Base-by-base conservation (phyloP, 495 filamentous ascomycete genomes). In the Tuber microsphaerosporum region DNA sequence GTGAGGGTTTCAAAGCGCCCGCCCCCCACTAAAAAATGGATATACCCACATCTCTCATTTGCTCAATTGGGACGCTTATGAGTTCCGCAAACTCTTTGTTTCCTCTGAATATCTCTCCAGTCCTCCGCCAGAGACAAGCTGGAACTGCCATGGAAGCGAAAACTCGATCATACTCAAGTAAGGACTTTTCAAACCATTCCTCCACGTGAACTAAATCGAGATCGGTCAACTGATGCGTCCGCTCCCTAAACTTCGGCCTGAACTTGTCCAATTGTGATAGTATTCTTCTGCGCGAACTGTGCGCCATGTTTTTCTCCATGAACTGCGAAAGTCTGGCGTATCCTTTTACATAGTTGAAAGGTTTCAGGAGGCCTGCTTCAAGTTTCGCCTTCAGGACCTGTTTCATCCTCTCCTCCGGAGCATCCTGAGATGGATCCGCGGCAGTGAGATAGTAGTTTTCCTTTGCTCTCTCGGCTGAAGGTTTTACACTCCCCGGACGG, bases 71-170 rank as follows among this genome's bases (percentile, higher is more conserved):
- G 74, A 97, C 93, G 79, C 93, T 90, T 74, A 99, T 95, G 68
- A 99, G 87, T 83, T 97, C 93, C 39, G 95, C 96, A 94, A 99
- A 98, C 83, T 98, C 95, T 80, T 94, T 97, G 83, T 99, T 99
- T 3, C 94, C 95, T 75, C 96, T 89, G 83, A 97, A 97, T 69
- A 99, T 98, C 84, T 98, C 95, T 22, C 95, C 95, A 0, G 95
- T 98, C 82, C 95, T 88, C 79, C 96, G 89, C 95, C 95, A 99
- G 83, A 94, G 96, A 84, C 95, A 99, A 46, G 95, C 95, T 5
- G 95, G 95, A 75, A 98, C 94, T 37, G 95, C 94, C 95, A 99
- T 98, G 84, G 93, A 96, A 19, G 95, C 96, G 85, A 99, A 99
- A 16, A 99, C 93, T 56, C 95, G 92, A 83, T 99, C 95, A 80